Evolutionary conservation across 2,329 filamentous ascomycete species (phyloP).

Genomic region (Aspergillus luchuensis): DNA sequence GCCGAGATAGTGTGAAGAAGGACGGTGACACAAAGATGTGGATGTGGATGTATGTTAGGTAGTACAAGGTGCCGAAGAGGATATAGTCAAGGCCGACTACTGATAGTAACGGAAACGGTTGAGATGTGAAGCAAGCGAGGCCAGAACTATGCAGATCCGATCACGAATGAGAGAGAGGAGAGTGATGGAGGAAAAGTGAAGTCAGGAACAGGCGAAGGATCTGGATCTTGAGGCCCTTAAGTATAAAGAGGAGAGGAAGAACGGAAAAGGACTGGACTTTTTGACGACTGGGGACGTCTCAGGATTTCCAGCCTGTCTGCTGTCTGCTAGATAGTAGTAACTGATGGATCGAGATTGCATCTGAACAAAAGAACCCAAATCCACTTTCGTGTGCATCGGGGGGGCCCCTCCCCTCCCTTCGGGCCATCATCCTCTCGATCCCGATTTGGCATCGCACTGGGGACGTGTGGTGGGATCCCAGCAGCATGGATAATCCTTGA

Average conservation of each 20-base stretch:
- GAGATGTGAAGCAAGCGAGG: neutral
- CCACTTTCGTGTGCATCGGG: constrained; percentile 6
- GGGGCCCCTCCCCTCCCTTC: constrained; percentile 1
- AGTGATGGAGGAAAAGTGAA: constrained; percentile 3
- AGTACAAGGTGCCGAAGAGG: neutral
- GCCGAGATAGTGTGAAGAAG: constrained; percentile 12
- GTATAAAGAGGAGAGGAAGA: constrained; percentile 9
- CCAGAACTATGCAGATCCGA: neutral
- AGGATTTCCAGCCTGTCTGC: constrained; percentile 17
- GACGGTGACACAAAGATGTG: constrained; percentile 21
- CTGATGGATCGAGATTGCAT: constrained; percentile 21
- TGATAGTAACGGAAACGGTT: too few species aligned
- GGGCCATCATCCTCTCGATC: constrained; percentile 13
- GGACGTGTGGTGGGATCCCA: constrained; percentile 14
- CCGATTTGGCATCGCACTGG: constrained; percentile 15
- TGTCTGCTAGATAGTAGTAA: constrained; percentile 12
- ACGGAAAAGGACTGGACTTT: constrained; percentile 14
- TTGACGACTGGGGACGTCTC: constrained; percentile 13
- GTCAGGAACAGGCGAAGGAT: constrained; percentile 11
- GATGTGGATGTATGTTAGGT: constrained; percentile 4
- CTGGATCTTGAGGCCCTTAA: constrained; percentile 19
- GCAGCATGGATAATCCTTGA: constrained; percentile 29
- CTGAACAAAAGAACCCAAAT: constrained; percentile 19
- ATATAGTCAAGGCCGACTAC: neutral
- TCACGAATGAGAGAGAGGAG: neutral